A percentile compares a stretch with the other conserved stretches of the same genome.
These are phyloP conservation scores for Ophiosphaerella narmari DNA, from an alignment of 2,329 filamentous ascomycete genomes.

Conservation along the genomic window DNA sequence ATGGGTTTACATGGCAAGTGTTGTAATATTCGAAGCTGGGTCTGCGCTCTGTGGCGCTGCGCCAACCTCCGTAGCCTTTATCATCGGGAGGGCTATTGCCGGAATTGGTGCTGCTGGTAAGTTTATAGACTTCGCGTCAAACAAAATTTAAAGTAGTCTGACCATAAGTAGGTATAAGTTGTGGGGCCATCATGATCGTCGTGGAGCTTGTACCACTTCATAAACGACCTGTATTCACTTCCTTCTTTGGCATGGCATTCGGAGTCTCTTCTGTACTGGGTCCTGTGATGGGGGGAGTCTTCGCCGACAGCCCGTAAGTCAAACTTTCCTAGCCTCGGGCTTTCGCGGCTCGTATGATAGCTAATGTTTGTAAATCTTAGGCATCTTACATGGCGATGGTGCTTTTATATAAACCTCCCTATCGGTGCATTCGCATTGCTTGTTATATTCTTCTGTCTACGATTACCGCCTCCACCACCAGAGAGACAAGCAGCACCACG, in stretches of 20 bases:
- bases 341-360: not conserved
- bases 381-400: conserved; percentile 58
- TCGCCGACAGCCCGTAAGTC: conserved; percentile 40
- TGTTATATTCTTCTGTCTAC: conserved; percentile 48
- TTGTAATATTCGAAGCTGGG: conserved; percentile 52
- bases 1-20: conserved; percentile 40
- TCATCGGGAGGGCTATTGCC: conserved; percentile 55
- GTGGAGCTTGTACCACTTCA: conserved; percentile 47
- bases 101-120: conserved; percentile 55
- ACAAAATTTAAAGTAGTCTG: not conserved
- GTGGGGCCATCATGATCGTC: conserved; percentile 51
- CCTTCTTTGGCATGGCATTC: conserved; percentile 52
- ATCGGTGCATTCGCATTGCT: conserved; percentile 29
- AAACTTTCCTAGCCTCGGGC: not conserved
- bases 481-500: conserved; percentile 3
- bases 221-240: conserved; percentile 52
- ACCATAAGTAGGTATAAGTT: conserved; percentile 5
- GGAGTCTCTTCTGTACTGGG: conserved; percentile 46
- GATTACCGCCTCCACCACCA: conserved; percentile 17
- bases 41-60: conserved; percentile 47
- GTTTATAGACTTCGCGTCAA: conserved; percentile 18
- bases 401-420: conserved; percentile 41
- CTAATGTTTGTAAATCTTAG: not conserved
- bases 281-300: conserved; percentile 40
- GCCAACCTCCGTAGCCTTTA: conserved; percentile 50